These are phyloP conservation scores for Vigna reflexopilosa DNA, from an alignment of 306 rosid species.

Conservation along the genomic window DNA sequence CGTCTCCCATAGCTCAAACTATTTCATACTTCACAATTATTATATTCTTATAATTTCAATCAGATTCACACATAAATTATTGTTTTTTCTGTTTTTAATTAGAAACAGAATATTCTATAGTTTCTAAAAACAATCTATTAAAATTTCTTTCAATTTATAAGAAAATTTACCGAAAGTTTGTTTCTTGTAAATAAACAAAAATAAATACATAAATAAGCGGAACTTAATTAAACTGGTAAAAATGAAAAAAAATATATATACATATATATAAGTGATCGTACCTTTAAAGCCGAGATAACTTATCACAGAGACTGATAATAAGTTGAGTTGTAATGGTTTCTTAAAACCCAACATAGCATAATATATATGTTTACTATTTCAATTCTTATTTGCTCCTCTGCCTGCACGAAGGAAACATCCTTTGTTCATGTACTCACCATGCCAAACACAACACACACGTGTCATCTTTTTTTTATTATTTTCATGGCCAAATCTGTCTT, in stretches of 20 bases:
- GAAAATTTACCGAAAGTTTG: too few relatives aligned
- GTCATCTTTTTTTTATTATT: conserved; percentile 12
- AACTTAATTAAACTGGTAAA: background rate
- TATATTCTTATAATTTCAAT: too few relatives aligned
- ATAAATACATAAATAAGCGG: background rate
- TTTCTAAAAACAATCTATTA: too few relatives aligned
- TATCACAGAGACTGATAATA: conserved; percentile 46
- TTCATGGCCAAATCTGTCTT: background rate
- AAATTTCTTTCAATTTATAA: too few relatives aligned
- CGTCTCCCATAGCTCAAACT: too few relatives aligned
- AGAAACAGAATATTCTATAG: too few relatives aligned
- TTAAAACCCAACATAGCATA: conserved; percentile 38
- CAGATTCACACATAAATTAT: too few relatives aligned
- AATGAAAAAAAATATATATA: background rate
- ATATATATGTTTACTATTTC: conserved; percentile 22
- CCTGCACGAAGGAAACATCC: conserved; percentile 59
- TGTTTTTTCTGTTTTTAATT: too few relatives aligned
- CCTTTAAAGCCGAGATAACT: conserved; percentile 21
- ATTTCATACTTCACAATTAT: too few relatives aligned
- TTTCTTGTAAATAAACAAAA: too few relatives aligned
- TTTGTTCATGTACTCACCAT: conserved; percentile 9
- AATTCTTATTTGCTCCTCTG: conserved; percentile 61
- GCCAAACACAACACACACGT: conserved; percentile 26
- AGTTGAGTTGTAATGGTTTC: conserved; percentile 36
- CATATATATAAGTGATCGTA: background rate